These are phyloP conservation scores for Zygotorulaspora chibaensis DNA, from an alignment of 805 yeast species.

Conservation along the genomic window DNA sequence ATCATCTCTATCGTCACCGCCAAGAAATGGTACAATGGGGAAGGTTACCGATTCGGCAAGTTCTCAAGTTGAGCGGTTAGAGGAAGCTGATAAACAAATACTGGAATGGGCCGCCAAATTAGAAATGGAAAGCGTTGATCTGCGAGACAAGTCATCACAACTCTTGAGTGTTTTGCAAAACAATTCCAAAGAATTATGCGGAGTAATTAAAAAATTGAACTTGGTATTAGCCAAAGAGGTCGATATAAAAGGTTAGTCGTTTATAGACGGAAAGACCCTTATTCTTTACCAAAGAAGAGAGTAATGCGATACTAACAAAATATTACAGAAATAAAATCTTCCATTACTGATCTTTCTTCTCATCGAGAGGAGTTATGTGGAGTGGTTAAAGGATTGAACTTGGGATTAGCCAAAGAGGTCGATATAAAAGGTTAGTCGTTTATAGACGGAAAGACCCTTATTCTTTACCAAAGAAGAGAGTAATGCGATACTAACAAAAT, in stretches of 20 bases:
- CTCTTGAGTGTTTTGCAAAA: slow-evolving; percentile 18
- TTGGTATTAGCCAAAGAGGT: slow-evolving; percentile 7
- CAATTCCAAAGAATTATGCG: slow-evolving; percentile 15
- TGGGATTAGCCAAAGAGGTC: slow-evolving; percentile 7
- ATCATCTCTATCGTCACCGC: slow-evolving; percentile 14
- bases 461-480: too few species aligned
- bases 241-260: slow-evolving; percentile 15
- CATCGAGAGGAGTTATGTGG: slow-evolving; percentile 12
- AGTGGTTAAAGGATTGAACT: slow-evolving; percentile 10
- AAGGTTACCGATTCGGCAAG: slow-evolving; percentile 2
- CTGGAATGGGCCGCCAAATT: slow-evolving; percentile 48
- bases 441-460: slow-evolving; percentile 6
- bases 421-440: slow-evolving; percentile 16
- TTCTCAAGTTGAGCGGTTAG: slow-evolving; percentile 17
- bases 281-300: too few species aligned
- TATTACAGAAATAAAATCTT: too few species aligned
- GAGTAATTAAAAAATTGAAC: slow-evolving; percentile 10
- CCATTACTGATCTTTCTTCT: too few species aligned
- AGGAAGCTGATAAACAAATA: slow-evolving; percentile 35
- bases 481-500: slow-evolving; percentile 2
- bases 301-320: slow-evolving; percentile 3
- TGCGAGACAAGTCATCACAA: slow-evolving; percentile 33
- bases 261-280: slow-evolving; percentile 7
- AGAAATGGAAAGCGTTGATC: slow-evolving; percentile 46
- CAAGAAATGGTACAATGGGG: slow-evolving; percentile 5